Evolutionary conservation across 2,329 filamentous ascomycete genomes (phyloP), one percentile per base, ranked within the genome.

Genomic region (Rhynchosporium secalis): DNA sequence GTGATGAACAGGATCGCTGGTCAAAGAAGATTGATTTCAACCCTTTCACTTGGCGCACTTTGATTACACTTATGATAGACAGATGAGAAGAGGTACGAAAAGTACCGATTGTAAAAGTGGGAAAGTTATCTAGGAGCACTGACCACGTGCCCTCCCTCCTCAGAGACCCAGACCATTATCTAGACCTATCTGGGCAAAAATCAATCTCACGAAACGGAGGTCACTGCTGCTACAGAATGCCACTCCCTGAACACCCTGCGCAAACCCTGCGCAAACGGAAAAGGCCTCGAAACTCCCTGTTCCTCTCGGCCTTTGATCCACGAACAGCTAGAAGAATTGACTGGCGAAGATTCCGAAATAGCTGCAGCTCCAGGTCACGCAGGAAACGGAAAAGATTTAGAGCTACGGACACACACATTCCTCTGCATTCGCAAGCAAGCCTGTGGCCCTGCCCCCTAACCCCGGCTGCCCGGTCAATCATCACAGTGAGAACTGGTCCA

Each of bases 371-470:
- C 33, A 38, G 49, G 31, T 59, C 60, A 64, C 62, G 62, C 64
- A 63, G 58, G 62, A 66, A 65, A 69, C 65, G 65, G 62, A 66
- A 65, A 69, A 63, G 65, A 6, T 68, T 68, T 52, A 52, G 33
- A 59, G 48, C 60, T 69, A 63, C 20, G 20, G 20, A 66, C 62
- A 52, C 45, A 10, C 4, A 20, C 43, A 41, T 55, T 62, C 59
- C 58, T 58, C 60, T 51, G 57, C 31, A 49, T 28, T 45, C 51
- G 51, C 51, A 41, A 54, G 51, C 36, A 33, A 52, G 48, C 48
- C 51, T 33, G 29, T 36, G 47, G 47, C 47, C 47, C 47, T 49
- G 47, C 6, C 28, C 28, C 33, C 9, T 36, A 9, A 9, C 9
- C 33, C 33, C 33, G 9, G 33, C 9, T 9, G 9, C 5, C 51